Evolutionary conservation across 352 stramenopile species (phyloP), one percentile per base, ranked within the genome.

Genomic region (Phytophthora fragariaefolia): DNA sequence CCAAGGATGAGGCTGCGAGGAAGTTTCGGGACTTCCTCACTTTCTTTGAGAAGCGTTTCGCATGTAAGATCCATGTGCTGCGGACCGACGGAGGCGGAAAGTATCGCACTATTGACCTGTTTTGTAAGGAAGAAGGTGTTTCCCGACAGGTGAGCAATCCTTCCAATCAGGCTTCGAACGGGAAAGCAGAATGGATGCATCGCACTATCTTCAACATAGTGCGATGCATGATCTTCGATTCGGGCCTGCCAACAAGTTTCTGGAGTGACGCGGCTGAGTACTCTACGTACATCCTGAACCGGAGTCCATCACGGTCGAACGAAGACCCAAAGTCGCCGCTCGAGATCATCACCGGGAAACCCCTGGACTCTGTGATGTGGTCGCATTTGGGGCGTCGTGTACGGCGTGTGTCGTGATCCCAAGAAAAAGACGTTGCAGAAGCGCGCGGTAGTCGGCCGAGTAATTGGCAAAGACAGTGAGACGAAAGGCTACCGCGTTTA

Each of bases 151-250:
- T 57, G 4, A 63, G 46, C 2, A 68, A 80, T 13, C 42, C 63
- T 0, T 20, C 28, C 2, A 81, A 76, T 22, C 49, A 65, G 9
- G 60, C 69, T 0, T 22, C 24, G 0, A 81, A 81, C 27, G 73
- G 69, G 0, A 77, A 77, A 38, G 59, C 68, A 2, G 73, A 77
- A 38, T 38, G 61, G 1, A 76, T 77, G 60, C 69, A 77, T 30
- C 60, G 61, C 1, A 76, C 47, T 20, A 71, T 75, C 42, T 20
- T 81, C 8, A 52, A 52, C 24, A 52, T 52, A 71, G 76, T 24
- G 61, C 24, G 12, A 10, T 72, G 55, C 13, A 52, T 52, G 46
- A 15, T 34, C 6, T 52, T 52, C 28, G 46, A 18, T 32, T 52
- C 9, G 0, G 62, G 65, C 5, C n/a, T 80, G 3, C 34, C 63